Evolutionary conservation across 2,329 filamentous ascomycete genomes (phyloP).

Genomic region (Cordyceps fumosorosea): DNA sequence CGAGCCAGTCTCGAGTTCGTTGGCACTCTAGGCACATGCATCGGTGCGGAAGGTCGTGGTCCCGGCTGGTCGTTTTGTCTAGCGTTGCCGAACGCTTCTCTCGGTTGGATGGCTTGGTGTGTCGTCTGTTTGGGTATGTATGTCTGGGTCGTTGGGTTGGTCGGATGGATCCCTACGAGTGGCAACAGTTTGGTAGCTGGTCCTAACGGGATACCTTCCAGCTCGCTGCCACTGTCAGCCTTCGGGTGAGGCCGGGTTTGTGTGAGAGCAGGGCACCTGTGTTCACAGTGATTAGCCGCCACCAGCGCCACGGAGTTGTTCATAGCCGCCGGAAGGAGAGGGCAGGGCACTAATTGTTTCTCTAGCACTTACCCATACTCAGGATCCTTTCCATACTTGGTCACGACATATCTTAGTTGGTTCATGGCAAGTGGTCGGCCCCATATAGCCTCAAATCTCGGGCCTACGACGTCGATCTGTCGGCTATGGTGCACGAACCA

Average conservation of each 20-base stretch:
- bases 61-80: not conserved
- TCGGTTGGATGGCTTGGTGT: too few relatives aligned
- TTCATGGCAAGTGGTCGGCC: not conserved
- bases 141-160: too few relatives aligned
- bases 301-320: not conserved
- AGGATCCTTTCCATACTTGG: not conserved
- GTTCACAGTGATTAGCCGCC: not conserved
- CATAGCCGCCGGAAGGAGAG: not conserved
- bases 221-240: not conserved
- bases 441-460: not conserved
- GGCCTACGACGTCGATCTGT: not conserved
- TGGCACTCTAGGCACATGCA: not conserved
- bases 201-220: not conserved
- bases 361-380: not conserved
- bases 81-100: not conserved
- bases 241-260: not conserved
- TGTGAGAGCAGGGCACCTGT: not conserved
- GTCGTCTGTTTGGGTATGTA: not conserved
- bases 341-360: not conserved
- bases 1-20: not conserved
- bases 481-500: conserved; percentile 20
- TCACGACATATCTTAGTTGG: not conserved
- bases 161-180: too few relatives aligned
- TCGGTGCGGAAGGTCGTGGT: not conserved
- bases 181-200: not conserved